Base-by-base conservation (phyloP, 768 basidiomycete genomes). In the Tricholoma terreum region DNA sequence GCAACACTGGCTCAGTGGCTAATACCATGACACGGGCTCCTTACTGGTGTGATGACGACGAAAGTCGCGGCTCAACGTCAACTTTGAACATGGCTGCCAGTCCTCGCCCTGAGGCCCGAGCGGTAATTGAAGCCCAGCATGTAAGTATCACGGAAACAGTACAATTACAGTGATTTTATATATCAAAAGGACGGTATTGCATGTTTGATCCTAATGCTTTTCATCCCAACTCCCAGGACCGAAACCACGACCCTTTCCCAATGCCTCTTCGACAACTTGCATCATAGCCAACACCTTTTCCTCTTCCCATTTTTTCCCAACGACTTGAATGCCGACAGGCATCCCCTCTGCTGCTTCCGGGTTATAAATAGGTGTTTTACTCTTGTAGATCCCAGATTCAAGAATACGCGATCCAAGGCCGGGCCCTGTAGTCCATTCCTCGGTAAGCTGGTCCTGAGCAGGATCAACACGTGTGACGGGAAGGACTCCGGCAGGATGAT, bases 401-500 rank as follows among this genome's bases (percentile, higher is more conserved):
- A 92, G 64, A 15, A 90, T 40, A 12, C 71, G 69, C 0, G 89
- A 89, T 3, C 86, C 86, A 46, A 71, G 73, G 7, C 81, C 81
- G 0, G 76, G 73, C 5, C 70, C 75, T 4, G 70, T 70, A 19
- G 73, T 74, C 82, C 86, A 92, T 60, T 84, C 84, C 5, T 81
- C 74, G 1, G 87, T 82, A 33, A 90, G 64, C 14, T 68, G 66
- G 67, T 94, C 93, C 46, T 75, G 75, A 2, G 57, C 59, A 4
- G 85, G 70, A 64, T 90, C 82, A n/a, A 94, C 89, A n/a, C 79
- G 80, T 9, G 89, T 90, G n/a, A 93, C 87, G 7, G 93, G 93
- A 2, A 95, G 61, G 43, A 77, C 74, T 12, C 91, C 93, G 24
- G 82, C 86, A 0, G 91, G 86, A 40, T 79, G 75, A 63, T 94